Percentiles rank a stretch among this genome's conserved stretches.
Evolutionary conservation across 805 yeast genomes (phyloP).

Genomic region (Maudiozyma serrabonitensis): DNA sequence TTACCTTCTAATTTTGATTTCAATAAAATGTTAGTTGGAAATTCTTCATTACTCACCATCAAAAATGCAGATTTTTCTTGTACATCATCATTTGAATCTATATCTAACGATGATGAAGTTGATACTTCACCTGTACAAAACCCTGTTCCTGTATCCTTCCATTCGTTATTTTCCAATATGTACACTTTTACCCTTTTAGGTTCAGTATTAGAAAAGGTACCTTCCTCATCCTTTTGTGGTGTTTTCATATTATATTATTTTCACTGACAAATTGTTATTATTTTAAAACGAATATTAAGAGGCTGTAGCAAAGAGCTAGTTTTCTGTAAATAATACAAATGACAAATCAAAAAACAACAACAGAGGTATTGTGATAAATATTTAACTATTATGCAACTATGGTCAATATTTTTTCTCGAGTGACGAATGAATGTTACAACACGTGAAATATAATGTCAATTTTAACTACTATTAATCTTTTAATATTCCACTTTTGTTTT

Average conservation of each 20-base stretch:
- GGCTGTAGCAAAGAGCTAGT: no score
- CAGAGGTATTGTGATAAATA: no score
- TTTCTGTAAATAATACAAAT: no score
- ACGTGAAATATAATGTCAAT: no score
- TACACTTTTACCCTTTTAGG: conserved; percentile 90
- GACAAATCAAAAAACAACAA: no score
- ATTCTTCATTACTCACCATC: conserved; percentile 62
- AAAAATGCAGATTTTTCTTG: conserved; percentile 40
- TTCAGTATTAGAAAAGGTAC: conserved; percentile 16
- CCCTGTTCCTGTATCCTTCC: conserved; percentile 93
- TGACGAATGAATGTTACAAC: no score
- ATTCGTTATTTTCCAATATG: conserved; percentile 64
- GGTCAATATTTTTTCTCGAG: no score
- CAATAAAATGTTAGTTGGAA: conserved; percentile 48
- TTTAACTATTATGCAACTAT: no score
- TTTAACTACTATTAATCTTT: no score
- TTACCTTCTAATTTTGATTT: conserved; percentile 61
- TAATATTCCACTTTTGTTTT: no score
- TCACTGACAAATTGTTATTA: no score
- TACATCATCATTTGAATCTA: conserved; percentile 8
- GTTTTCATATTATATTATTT: background rate
- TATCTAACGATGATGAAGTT: background rate
- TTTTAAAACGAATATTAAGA: no score
- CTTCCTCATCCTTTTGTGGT: background rate
- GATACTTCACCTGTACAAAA: conserved; percentile 63